phyloP scores from a whole-genome alignment of 306 rosid genomes.

The Glycine latifolia region DNA sequence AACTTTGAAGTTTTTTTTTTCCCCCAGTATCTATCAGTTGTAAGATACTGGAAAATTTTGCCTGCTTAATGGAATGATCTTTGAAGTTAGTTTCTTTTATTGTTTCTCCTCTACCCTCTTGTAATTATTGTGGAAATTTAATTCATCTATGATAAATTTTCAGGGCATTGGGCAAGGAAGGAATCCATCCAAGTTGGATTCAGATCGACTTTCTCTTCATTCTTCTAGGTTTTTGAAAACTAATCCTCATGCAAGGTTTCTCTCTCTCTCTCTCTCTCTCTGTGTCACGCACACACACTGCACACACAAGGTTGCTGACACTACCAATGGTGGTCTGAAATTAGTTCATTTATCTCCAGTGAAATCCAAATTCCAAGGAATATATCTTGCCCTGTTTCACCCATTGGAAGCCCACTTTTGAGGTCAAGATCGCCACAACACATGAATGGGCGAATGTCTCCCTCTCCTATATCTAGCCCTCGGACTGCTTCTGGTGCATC shows the following conservation, averaged over 20 bases:
- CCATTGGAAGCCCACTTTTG: constrained; percentile 93
- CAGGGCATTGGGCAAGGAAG: constrained; percentile 79
- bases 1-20: not conserved
- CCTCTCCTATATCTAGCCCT: constrained; percentile 95
- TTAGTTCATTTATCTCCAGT: constrained; percentile 56
- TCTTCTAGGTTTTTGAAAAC: constrained; percentile 76
- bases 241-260: constrained; percentile 67
- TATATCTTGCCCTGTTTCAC: constrained; percentile 92
- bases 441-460: constrained; percentile 87
- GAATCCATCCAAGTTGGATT: constrained; percentile 62
- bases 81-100: not conserved
- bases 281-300: too few species aligned
- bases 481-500: constrained; percentile 87
- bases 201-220: constrained; percentile 83
- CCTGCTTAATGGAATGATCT: constrained; percentile 5
- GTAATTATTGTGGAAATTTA: constrained; percentile 25
- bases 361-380: constrained; percentile 79
- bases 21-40: too few species aligned
- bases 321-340: constrained; percentile 43
- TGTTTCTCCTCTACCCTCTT: constrained; percentile 24
- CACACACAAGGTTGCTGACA: constrained; percentile 14
- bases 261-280: constrained; percentile 37
- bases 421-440: constrained; percentile 82
- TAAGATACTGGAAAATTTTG: not conserved
- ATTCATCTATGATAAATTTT: constrained; percentile 45